These are phyloP conservation scores for Artemisia tridentata DNA, from an alignment of 129 eudicot species.

Conservation along the genomic window DNA sequence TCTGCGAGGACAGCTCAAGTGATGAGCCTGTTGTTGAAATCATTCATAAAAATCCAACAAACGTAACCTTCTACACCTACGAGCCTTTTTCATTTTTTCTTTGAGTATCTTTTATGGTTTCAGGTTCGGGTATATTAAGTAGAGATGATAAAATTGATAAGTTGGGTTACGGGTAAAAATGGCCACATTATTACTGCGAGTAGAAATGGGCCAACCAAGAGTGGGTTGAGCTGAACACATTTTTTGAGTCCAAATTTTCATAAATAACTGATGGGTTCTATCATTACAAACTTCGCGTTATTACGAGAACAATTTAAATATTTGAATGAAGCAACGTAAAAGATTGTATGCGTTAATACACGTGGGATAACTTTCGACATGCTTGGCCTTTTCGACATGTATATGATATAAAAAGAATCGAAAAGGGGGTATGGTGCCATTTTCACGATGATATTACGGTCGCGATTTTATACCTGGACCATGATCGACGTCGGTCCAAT, in stretches of 20 bases:
- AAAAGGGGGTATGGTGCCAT: too few relatives aligned
- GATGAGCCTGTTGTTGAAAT: constrained; percentile 77
- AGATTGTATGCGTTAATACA: neutral
- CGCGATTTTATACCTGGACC: too few relatives aligned
- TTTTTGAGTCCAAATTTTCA: neutral
- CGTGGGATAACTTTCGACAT: neutral
- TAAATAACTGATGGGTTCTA: neutral
- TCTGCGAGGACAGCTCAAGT: constrained; percentile 76
- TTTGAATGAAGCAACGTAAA: neutral
- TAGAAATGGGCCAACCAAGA: neutral
- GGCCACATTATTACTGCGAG: neutral
- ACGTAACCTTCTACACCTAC: constrained; percentile 23
- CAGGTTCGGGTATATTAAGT: neutral
- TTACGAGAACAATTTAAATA: neutral
- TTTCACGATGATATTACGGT: too few relatives aligned
- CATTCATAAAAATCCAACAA: constrained; percentile 61
- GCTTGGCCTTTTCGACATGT: neutral
- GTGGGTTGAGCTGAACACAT: neutral
- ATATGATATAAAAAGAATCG: too few relatives aligned
- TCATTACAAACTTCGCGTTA: neutral
- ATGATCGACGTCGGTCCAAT: too few relatives aligned
- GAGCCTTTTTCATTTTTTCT: neutral
- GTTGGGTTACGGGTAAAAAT: neutral
- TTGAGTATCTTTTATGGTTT: neutral
- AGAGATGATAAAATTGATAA: neutral